Base-by-base conservation (phyloP, 1,284 basidiomycete species). In the Apiotrichum akiyoshidainum region DNA sequence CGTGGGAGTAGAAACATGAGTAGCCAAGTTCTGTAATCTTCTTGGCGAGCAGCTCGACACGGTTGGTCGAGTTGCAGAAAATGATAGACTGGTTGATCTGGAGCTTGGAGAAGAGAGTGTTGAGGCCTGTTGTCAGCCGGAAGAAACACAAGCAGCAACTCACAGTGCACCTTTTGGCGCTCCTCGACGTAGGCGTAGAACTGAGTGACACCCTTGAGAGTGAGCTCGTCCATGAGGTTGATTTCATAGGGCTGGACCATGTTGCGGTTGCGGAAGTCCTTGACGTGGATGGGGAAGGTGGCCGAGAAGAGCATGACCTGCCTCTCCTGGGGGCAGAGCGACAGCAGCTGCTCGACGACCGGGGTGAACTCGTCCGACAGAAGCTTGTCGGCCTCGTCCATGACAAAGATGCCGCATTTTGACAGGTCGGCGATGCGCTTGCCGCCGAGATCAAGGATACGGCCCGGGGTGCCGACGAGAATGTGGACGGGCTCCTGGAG, bases 31-130 rank as follows among this genome's bases (percentile, higher is more conserved):
- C 95, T 19, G 95, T 99, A 68, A 99, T 92, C 81, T 99, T 99
- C 82, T 98, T 97, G 64, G 96, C 96, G 62, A 99, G 85, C 49
- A 99, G 87, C 80, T 99, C 95, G 80, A 99, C 95, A 64, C 95
- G 93, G 82, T 97, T 97, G 70, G 95, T 99, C 63, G 94, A 97
- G 83, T 98, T 98, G 81, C 95, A 98, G 81, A 98, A 98, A 75
- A 98, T 98, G 81, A 98, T 98, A 60, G 93, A 96, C 81, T 98
- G 94, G 80, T 98, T 98, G 83, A 98, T 98, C 90, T 98, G 94
- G 54, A 98, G 86, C 90, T 71, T 70, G 49, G 64, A 69, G 61
- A 70, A 71, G 21, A 72, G 67, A 37, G 73, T 72, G 61, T 71
- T 75, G 51, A 75, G 66, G 59, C 58, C 48, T 60, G 46, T 0